Evolutionary conservation across 2,329 filamentous ascomycete genomes (phyloP).

Genomic region (Epichloe bromicola): DNA sequence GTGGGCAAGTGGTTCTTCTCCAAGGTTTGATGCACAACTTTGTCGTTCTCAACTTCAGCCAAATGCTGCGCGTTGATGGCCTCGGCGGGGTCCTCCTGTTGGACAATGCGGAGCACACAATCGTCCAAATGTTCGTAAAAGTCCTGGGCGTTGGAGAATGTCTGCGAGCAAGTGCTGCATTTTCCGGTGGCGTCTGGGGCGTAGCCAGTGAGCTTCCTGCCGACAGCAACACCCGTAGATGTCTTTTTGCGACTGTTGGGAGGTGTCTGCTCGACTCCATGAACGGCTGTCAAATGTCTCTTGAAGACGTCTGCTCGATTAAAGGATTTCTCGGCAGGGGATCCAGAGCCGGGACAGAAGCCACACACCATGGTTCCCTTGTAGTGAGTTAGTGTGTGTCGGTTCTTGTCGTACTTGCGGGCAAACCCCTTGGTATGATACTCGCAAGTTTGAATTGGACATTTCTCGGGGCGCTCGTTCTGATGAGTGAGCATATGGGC

Average conservation of each 20-base stretch:
- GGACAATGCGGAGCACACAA: constrained; percentile 58
- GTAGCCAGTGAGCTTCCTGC: constrained; percentile 58
- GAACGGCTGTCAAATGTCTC: constrained; percentile 78
- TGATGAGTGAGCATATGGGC: constrained; percentile 93
- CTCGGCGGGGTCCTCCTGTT: constrained; percentile 57
- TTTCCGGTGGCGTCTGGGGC: constrained; percentile 75
- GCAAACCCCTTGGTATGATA: constrained; percentile 90
- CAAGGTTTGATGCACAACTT: constrained; percentile 46
- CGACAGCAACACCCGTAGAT: constrained; percentile 23
- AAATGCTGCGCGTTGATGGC: constrained; percentile 55
- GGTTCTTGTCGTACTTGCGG: constrained; percentile 91
- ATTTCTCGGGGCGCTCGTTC: constrained; percentile 83
- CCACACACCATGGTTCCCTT: constrained; percentile 96
- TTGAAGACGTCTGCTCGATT: constrained; percentile 95
- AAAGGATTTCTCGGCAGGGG: constrained; percentile 84
- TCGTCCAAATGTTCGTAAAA: constrained; percentile 95
- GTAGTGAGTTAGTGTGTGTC: constrained; percentile 89
- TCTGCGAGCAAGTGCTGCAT: constrained; percentile 86
- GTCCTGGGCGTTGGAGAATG: constrained; percentile 86
- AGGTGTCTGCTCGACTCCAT: constrained; percentile 84
- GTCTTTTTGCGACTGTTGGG: constrained; percentile 78
- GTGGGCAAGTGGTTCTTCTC: constrained; percentile 49
- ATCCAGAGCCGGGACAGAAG: constrained; percentile 83
- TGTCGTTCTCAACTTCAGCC: constrained; percentile 52
- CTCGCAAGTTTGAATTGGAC: constrained; percentile 81